Evolutionary conservation across 2,329 filamentous ascomycete genomes (phyloP).

Genomic region (Pseudopyrenochaeta lycopersici): DNA sequence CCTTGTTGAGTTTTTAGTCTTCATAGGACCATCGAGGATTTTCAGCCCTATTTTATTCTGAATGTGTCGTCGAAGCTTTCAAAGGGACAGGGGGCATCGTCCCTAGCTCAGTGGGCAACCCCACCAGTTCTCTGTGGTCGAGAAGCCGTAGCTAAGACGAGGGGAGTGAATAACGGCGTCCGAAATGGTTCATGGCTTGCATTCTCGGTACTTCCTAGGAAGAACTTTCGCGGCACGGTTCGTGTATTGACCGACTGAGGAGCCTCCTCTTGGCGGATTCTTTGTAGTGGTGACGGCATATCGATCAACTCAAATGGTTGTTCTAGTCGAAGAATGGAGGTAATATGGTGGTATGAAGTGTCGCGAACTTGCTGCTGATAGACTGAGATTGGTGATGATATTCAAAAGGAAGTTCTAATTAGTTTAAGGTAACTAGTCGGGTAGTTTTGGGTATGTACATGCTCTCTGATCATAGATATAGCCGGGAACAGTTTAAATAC

Average conservation of each 20-base stretch:
- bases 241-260: neutral
- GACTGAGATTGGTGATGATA: neutral
- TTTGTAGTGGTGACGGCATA: neutral
- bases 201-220: conserved; percentile 10
- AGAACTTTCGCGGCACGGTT: conserved; percentile 9
- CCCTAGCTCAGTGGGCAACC: neutral
- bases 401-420: too few species aligned
- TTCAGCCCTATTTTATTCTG: too few species aligned
- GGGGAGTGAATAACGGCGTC: conserved; percentile 13
- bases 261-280: neutral
- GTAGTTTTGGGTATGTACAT: neutral
- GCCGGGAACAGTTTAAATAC: neutral
- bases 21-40: too few species aligned
- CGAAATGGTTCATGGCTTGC: neutral
- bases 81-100: too few species aligned
- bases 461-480: too few species aligned
- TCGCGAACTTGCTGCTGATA: neutral
- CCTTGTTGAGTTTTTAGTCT: too few species aligned
- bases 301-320: too few species aligned
- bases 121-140: neutral
- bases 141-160: conserved; percentile 7
- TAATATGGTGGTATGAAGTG: neutral
- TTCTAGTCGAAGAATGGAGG: neutral
- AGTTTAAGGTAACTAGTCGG: too few species aligned
- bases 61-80: too few species aligned